A percentile compares a stretch with the other conserved stretches of the same genome.
Conservation (phyloP, 352 stramenopile genomes). For the Thalassiosira livingstoniorum region DNA sequence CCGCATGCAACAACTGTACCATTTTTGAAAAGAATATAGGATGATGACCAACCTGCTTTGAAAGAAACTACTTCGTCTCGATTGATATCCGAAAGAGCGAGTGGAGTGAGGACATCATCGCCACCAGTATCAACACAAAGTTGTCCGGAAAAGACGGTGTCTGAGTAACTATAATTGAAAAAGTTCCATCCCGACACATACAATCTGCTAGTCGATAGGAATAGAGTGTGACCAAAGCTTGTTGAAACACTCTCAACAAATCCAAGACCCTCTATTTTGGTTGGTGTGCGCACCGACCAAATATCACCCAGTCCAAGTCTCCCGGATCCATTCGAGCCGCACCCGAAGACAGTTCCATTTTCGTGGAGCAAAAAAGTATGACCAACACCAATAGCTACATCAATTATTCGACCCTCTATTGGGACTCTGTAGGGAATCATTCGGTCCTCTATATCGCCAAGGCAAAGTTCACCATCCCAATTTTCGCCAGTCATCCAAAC, state of each 20-base stretch:
- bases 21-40: slow-evolving; percentile 64
- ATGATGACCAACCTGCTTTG: slow-evolving; percentile 39
- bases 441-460: slow-evolving; percentile 54
- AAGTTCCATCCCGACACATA: slow-evolving; percentile 56
- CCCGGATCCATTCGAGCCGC: slow-evolving; percentile 53
- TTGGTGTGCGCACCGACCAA: slow-evolving; percentile 22
- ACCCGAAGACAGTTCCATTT: slow-evolving; percentile 57
- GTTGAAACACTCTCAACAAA: slow-evolving; percentile 42
- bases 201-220: slow-evolving; percentile 41
- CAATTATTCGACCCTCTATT: slow-evolving; percentile 22
- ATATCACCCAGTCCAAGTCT: slow-evolving; percentile 50
- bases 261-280: slow-evolving; percentile 37
- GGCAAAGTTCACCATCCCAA: slow-evolving; percentile 49
- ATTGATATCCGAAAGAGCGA: slow-evolving; percentile 20
- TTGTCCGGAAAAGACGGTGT: background rate
- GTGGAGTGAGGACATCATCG: slow-evolving; percentile 36
- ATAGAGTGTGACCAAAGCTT: slow-evolving; percentile 42
- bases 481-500: slow-evolving; percentile 56
- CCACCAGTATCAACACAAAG: slow-evolving; percentile 33
- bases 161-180: slow-evolving; percentile 38
- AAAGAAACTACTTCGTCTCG: slow-evolving; percentile 37
- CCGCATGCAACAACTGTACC: slow-evolving; percentile 57
- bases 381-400: slow-evolving; percentile 46
- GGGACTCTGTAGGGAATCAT: slow-evolving; percentile 44
- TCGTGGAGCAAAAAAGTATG: slow-evolving; percentile 54